These are phyloP conservation scores for Alternaria conjuncta DNA, from an alignment of 2,329 filamentous ascomycete species.

Conservation along the genomic window DNA sequence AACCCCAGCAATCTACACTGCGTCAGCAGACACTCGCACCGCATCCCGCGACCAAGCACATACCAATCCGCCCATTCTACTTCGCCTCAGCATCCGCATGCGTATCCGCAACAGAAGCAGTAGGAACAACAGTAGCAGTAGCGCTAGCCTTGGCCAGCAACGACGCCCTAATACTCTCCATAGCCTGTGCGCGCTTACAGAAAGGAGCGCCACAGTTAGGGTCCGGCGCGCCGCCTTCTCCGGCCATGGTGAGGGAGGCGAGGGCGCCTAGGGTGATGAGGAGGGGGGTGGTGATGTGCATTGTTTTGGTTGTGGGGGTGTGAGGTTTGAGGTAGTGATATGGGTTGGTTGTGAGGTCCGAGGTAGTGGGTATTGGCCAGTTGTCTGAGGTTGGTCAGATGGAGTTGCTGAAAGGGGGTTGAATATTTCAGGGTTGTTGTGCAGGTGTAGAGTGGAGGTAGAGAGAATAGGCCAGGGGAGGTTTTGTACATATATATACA, in stretches of 20 bases:
- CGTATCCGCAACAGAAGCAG: background rate
- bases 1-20: background rate
- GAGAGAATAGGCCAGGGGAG: background rate
- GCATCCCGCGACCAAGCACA: background rate
- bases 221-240: background rate
- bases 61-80: background rate
- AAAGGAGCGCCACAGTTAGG: slow-evolving; percentile 11
- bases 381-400: background rate
- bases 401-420: background rate
- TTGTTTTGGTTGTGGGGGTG: background rate
- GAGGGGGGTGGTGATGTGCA: background rate
- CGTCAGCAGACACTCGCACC: background rate
- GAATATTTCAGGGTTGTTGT: background rate
- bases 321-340: no score
- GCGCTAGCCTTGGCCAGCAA: background rate
- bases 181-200: background rate
- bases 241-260: background rate
- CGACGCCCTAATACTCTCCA: background rate
- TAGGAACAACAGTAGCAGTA: background rate
- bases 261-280: background rate
- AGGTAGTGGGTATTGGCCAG: background rate
- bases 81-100: background rate
- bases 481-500: background rate
- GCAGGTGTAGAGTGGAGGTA: background rate
- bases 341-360: background rate